phyloP scores from a whole-genome alignment of 352 stramenopile species.

The Phytopythium chamaehyphon region DNA sequence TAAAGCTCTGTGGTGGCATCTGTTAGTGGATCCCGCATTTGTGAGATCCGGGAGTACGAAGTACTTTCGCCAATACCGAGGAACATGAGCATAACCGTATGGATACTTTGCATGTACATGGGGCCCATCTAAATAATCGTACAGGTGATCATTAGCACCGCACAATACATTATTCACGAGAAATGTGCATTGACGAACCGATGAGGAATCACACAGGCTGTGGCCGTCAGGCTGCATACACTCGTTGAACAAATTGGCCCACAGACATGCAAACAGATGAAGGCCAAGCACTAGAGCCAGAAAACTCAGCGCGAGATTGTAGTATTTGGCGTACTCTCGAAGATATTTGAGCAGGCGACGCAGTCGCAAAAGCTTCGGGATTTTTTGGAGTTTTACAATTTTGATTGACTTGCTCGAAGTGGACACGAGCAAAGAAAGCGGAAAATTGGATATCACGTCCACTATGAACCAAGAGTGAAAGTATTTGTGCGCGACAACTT shows the following conservation, averaged over 20 bases:
- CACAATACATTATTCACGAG: too few relatives aligned
- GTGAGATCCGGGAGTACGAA: conserved; percentile 52
- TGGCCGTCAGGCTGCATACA: conserved; percentile 31
- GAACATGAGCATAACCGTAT: conserved; percentile 81
- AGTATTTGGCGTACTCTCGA: conserved; percentile 82
- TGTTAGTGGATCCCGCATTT: conserved; percentile 32
- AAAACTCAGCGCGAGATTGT: conserved; percentile 73
- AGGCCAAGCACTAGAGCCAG: conserved; percentile 58
- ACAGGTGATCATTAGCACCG: too few relatives aligned
- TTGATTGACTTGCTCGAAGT: conserved; percentile 71
- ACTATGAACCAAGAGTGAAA: conserved; percentile 79
- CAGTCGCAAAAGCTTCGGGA: conserved; percentile 78
- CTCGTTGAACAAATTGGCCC: conserved; percentile 67
- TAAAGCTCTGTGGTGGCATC: conserved; percentile 52
- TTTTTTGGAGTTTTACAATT: conserved; percentile 82
- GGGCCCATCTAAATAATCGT: conserved; percentile 26
- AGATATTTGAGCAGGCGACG: conserved; percentile 72
- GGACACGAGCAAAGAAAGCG: conserved; percentile 60
- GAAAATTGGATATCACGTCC: conserved; percentile 81
- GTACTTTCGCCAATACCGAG: conserved; percentile 67
- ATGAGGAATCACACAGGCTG: conserved; percentile 24
- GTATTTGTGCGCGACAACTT: conserved; percentile 59
- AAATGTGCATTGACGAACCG: conserved; percentile 27
- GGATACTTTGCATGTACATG: conserved; percentile 73
- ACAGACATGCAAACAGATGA: conserved; percentile 71